Base-by-base conservation (phyloP, 2,329 filamentous ascomycete species). In the Xylariaceae sp. region DNA sequence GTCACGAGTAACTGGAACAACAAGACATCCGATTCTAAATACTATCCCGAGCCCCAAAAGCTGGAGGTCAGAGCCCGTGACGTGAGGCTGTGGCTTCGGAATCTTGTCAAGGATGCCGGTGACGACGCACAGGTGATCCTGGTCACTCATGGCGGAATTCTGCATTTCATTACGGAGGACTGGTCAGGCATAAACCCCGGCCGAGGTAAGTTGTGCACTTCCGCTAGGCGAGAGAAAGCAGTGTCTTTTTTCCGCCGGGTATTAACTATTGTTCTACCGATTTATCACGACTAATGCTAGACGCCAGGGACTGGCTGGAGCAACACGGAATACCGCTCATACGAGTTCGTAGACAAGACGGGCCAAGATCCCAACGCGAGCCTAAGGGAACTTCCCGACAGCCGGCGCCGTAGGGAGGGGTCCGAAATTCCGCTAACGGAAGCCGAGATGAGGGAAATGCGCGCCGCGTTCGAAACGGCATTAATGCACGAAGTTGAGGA, bases 131-230 rank as follows among this genome's bases (percentile, higher is more conserved):
- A 92, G 62, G 80, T 95, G 26, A 83, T 86, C 0, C 77, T 91
- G 1, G 89, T 95, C 7, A 87, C 89, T 2, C 91, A 95, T 64
- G 91, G 91, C 1, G 88, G 87, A 1, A 88, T 92, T 62, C 68
- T 95, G 63, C 91, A 96, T 69, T 95, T 89, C 64, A 73, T 96
- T 58, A 94, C 89, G 0, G 82, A 91, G 61, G 90, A 95, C 65
- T 95, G 85, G 83, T 76, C 83, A 50, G 87, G 84, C 40, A 78
- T 80, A 21, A 67, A 71, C 63, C 63, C 75, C 3, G 63, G 64
- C 0, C 58, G 56, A 54, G 72, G 76, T 78, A 68, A 52, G 75
- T 67, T 8, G 41, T 15, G 10, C 30, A 2, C 21, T 19, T 40
- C 5, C 16, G 16, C 16, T 13, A 45, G 12, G 18, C 8, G 26